Base-by-base conservation (phyloP, 2,329 filamentous ascomycete species). In the Fusarium sp. region DNA sequence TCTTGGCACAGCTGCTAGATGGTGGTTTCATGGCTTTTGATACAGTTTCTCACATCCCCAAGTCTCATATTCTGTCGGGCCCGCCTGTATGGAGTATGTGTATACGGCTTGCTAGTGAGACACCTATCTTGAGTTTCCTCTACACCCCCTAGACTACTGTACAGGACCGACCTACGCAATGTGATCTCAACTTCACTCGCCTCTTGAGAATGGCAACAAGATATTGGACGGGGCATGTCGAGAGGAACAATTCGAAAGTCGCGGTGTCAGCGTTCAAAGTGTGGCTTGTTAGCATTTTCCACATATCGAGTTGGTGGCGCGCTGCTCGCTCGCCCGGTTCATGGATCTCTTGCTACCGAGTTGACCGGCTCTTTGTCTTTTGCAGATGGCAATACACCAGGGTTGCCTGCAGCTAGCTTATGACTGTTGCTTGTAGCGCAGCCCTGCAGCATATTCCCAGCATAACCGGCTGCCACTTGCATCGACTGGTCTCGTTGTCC, bases 281-380 rank as follows among this genome's bases (percentile, higher is more conserved):
- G 70, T 73, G 71, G 71, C 70, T 73, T 73, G 45, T 57, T 70
- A 60, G 46, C 54, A 58, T 60, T 61, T 72, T 39, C 58, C 45
- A 60, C 66, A 73, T 62, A 45, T 48, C 59, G 51, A 65, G 58
- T 66, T 72, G 71, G 71, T 73, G 71, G 71, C 71, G 71, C 60
- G 51, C 60, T 69, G 55, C 48, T 70, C 60, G 44, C 41, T 54
- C 35, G 58, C 37, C 56, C 37, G 58, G 61, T 61, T 54, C 56
- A 44, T 73, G 56, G 56, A 62, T 52, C 51, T 65, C 55, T 56
- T 42, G 49, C 52, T 62, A 57, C 49, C 16, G 58, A 63, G 52
- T 62, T 62, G 56, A 58, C 60, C 46, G 61, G 59, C 51, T 61
- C 63, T 67, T 70, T 70, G 69, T 61, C 63, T 52, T 42, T 56